A percentile compares a stretch with the other conserved stretches of the same genome.
These are phyloP conservation scores for Rhododendron henanense DNA, from an alignment of 148 eudicot genomes.

Conservation along the genomic window DNA sequence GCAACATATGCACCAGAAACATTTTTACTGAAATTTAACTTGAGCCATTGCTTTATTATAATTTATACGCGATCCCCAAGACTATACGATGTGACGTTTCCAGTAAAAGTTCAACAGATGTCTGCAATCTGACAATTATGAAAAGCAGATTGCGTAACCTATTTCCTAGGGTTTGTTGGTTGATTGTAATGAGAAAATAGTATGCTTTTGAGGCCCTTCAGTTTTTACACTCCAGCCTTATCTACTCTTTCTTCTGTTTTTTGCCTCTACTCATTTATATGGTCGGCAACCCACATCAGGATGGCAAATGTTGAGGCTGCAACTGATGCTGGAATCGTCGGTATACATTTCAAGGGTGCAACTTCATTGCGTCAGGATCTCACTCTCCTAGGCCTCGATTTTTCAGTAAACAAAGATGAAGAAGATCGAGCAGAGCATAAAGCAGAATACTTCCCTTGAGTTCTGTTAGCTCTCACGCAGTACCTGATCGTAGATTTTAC, in stretches of 20 bases:
- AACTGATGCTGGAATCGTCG: conserved; percentile 55
- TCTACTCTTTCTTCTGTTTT: neutral
- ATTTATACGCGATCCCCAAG: neutral
- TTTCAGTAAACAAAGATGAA: conserved; percentile 21
- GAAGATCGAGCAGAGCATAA: conserved; percentile 13
- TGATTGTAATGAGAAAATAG: neutral
- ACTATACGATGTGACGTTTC: neutral
- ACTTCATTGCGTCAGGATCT: conserved; percentile 52
- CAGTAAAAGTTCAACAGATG: neutral
- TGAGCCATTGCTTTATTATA: neutral
- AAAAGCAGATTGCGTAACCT: neutral
- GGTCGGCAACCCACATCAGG: conserved; percentile 30
- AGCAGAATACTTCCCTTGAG: conserved; percentile 15
- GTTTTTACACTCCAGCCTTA: neutral
- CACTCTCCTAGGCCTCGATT: conserved; percentile 40
- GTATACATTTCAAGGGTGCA: conserved; percentile 68
- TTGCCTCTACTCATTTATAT: neutral
- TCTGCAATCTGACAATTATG: neutral
- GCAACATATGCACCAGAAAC: neutral
- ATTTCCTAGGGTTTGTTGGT: neutral
- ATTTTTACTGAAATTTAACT: neutral
- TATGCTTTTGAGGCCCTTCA: neutral
- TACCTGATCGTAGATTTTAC: neutral
- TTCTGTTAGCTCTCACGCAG: neutral
- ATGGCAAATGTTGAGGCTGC: conserved; percentile 82